Evolutionary conservation across 225 moss, liverwort and hornwort genomes (phyloP).

Genomic region (Straminergon stramineum): DNA sequence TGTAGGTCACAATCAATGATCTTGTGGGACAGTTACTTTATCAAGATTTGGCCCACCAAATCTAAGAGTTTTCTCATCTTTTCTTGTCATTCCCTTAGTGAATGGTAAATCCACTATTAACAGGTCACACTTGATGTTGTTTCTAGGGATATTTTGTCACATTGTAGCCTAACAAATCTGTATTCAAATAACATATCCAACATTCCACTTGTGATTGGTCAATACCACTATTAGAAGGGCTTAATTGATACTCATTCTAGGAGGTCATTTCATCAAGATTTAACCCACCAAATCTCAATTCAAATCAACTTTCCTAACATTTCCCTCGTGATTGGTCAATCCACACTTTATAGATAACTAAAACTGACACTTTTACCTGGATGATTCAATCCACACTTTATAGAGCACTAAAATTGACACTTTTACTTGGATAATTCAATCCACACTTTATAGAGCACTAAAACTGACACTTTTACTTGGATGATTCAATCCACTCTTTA

Average conservation of each 20-base stretch:
- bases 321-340: not conserved
- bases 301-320: not conserved
- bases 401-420: fast-evolving
- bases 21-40: fast-evolving
- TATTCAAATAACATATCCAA: fast-evolving
- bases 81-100: fast-evolving
- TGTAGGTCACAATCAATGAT: not conserved
- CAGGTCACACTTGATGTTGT: not conserved
- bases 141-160: not conserved
- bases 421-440: not conserved
- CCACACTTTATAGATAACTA: no score
- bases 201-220: not conserved
- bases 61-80: not conserved
- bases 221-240: fast-evolving
- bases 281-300: not conserved
- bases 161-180: not conserved
- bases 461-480: not conserved
- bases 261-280: not conserved
- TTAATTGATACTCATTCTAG: fast-evolving
- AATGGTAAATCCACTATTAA: not conserved
- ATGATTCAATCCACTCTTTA: no score
- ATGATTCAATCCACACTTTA: not conserved
- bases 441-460: no score
- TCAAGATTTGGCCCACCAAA: not conserved
- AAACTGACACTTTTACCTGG: not conserved